Base-by-base conservation (phyloP, 768 basidiomycete genomes). In the Flagelloscypha sp. region DNA sequence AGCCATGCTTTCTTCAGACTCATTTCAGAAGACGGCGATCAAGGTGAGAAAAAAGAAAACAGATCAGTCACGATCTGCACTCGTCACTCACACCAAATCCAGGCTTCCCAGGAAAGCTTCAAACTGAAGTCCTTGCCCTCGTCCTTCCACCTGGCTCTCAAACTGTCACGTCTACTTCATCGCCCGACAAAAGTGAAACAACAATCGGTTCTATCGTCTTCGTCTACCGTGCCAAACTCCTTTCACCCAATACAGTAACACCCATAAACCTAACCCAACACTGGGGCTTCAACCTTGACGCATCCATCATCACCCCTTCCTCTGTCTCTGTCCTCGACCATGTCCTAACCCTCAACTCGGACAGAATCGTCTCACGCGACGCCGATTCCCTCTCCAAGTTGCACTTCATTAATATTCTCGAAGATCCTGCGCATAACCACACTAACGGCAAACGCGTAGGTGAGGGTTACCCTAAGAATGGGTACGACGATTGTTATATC, bases 221-320 rank as follows among this genome's bases (percentile, higher is more conserved):
- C 8, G 65, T 80, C 9, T 87, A 87, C 49, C 68, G 84, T 17
- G 80, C 81, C 5, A 79, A 72, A 50, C 55, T 85, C n/a, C 69
- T 73, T 20, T 61, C 58, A 20, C 55, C 54, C 7, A 58, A 57
- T 19, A 55, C 49, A 47, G 77, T 85, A 4, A 84, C 82, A 4
- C 82, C 83, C 0, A 62, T 85, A 33, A 87, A 87, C 49, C 54
- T 85, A 10, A 84, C 83, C 6, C 82, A 85, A 80, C 83, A 85
- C 53, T 85, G 82, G 81, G 84, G 83, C 19, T 85, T 84, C 62
- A 85, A 86, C 48, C 69, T 85, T 8, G 78, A 83, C 22, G 82
- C 79, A 1, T 84, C 80, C 46, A 58, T 79, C 27, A 54, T 57
- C 30, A 61, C 59, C 17, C 49, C 61, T 25, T 50, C 57, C 6